Percentiles rank a stretch among this genome's conserved stretches.
These are phyloP conservation scores for Fraxinus quadrangulata DNA, from an alignment of 257 asterid species.

Conservation along the genomic window DNA sequence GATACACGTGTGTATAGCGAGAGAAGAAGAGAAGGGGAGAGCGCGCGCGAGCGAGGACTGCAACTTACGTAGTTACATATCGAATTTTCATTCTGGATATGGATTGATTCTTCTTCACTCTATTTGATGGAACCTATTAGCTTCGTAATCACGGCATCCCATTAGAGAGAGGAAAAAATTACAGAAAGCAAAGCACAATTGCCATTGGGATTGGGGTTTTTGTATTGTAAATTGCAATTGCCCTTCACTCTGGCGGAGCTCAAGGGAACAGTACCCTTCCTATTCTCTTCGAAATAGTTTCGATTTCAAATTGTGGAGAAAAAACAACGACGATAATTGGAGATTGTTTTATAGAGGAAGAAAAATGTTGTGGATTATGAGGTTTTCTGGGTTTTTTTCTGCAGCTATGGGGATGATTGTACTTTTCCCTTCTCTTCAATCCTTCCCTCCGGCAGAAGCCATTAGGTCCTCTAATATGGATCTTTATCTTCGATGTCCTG, in stretches of 20 bases:
- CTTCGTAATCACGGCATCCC: slow-evolving; percentile 47
- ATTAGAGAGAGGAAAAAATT: slow-evolving; percentile 28
- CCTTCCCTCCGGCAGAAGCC: slow-evolving; percentile 96
- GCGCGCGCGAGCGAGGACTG: slow-evolving; percentile 37
- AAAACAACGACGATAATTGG: slow-evolving; percentile 21
- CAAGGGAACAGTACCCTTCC: slow-evolving; percentile 47
- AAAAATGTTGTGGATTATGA: slow-evolving; percentile 73
- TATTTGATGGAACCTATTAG: slow-evolving; percentile 36
- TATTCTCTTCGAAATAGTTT: slow-evolving; percentile 37
- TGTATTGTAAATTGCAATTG: not conserved
- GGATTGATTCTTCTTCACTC: slow-evolving; percentile 21
- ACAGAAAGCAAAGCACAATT: slow-evolving; percentile 40
- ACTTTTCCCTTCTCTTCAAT: slow-evolving; percentile 76
- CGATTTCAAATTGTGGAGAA: slow-evolving; percentile 36
- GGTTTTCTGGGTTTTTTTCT: slow-evolving; percentile 70
- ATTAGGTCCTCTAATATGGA: slow-evolving; percentile 64
- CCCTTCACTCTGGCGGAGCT: slow-evolving; percentile 52
- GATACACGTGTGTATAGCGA: not conserved
- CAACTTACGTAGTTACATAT: slow-evolving; percentile 44
- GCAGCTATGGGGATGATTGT: slow-evolving; percentile 76
- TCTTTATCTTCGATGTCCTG: slow-evolving; percentile 38
- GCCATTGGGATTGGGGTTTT: slow-evolving; percentile 27
- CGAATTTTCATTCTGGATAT: slow-evolving; percentile 24
- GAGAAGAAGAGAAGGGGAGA: slow-evolving; percentile 10
- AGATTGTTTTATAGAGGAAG: slow-evolving; percentile 29